Evolutionary conservation across 305 asterid genomes (phyloP), one percentile per base, ranked within the genome.

Genomic region (Striga hermonthica): DNA sequence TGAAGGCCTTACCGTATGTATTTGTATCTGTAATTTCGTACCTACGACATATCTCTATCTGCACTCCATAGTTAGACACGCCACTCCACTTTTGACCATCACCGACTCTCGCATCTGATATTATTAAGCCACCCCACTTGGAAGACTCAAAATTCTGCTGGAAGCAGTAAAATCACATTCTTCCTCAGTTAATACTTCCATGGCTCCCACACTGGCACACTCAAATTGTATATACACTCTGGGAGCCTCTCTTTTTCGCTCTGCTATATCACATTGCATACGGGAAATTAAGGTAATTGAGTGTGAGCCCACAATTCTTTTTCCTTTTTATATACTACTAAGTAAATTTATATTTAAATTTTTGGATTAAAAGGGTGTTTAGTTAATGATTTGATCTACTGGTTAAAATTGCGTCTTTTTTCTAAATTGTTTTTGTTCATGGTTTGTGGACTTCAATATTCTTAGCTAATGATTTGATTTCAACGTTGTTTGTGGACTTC

Each of bases 181-280:
- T n/a, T n/a, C n/a, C n/a, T 65, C 72, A 62, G 57, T 71, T 71
- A 67, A 65, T 70, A 60, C 72, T 61, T 28, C 75, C 75, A 44
- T 66, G 65, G 73, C 67, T 75, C 71, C 62, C n/a, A n/a, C n/a
- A n/a, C n/a, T n/a, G n/a, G n/a, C n/a, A 41, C 40, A 52, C 66
- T 6, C 39, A 52, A 52, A 35, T 11, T 59, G 37, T 52, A 52
- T 61, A 50, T 7, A 40, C 12, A 13, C 62, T 45, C 62, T 45
- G 43, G 38, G 64, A 34, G 9, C 55, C 60, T 54, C 67, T 62
- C 57, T 68, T 6, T 47, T 15, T 43, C 50, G 13, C 62, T 47
- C 45, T 28, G 11, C 41, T 61, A 71, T 82, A 79, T 80, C 84
- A 77, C 71, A 75, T 67, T 80, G 59, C 59, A 40, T 55, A 56